phyloP scores from a whole-genome alignment of 371 early-diverging fungal genomes.

The Haplosporangium sp. region DNA sequence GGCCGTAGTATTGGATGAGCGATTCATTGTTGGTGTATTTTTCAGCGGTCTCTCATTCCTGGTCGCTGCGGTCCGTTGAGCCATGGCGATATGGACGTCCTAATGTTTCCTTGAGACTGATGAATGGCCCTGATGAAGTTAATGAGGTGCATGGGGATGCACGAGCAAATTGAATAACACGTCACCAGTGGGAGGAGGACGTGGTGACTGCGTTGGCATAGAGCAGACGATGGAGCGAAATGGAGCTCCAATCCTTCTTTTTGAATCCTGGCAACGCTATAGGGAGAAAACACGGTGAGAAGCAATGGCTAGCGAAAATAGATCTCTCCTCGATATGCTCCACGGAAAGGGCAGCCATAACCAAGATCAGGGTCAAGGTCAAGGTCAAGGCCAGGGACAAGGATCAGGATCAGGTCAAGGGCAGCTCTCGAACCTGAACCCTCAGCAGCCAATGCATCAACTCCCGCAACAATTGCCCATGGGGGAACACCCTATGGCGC shows the following conservation, averaged over 20 bases:
- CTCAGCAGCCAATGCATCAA: conserved; percentile 14
- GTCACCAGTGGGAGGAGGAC: too few species aligned
- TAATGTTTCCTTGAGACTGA: too few species aligned
- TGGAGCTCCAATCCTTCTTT: not conserved
- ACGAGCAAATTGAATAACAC: not conserved
- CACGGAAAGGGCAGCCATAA: conserved; percentile 33
- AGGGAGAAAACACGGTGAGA: conserved; percentile 4
- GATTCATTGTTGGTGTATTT: not conserved
- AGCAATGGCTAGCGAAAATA: conserved; percentile 41
- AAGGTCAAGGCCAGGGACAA: conserved; percentile 18
- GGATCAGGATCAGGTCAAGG: conserved; percentile 1
- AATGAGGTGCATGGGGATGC: not conserved
- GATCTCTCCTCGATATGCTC: conserved; percentile 54
- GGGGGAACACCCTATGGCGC: conserved; percentile 19
- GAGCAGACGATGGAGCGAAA: too few species aligned
- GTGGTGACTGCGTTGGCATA: too few species aligned
- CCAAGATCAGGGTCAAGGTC: conserved; percentile 20
- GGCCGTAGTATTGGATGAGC: conserved; percentile 1
- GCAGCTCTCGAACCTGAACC: not conserved
- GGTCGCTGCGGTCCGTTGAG: not conserved
- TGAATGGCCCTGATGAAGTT: not conserved
- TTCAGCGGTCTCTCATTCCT: not conserved
- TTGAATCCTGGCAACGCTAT: not conserved
- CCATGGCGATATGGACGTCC: not conserved
- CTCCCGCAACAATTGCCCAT: conserved; percentile 17